These are phyloP conservation scores for Xylaria sp. DNA, from an alignment of 2,329 filamentous ascomycete genomes.

Conservation along the genomic window DNA sequence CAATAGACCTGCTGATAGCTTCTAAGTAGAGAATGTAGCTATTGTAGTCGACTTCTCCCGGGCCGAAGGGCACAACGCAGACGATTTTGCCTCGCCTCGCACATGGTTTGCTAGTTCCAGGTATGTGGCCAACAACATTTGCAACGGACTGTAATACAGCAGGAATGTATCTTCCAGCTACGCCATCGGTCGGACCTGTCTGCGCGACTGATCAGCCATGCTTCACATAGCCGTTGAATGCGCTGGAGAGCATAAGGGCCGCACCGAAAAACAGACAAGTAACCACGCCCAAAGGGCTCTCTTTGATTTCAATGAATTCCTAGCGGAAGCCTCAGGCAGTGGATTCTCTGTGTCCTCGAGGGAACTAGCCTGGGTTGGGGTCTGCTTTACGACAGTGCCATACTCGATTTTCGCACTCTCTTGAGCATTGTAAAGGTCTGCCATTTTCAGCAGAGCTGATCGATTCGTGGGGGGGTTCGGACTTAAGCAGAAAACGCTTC, in stretches of 20 bases:
- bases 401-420: slow-evolving; percentile 16
- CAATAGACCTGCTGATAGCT: slow-evolving; percentile 32
- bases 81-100: slow-evolving; percentile 32
- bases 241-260: not conserved
- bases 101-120: slow-evolving; percentile 34
- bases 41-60: slow-evolving; percentile 35
- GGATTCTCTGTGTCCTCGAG: slow-evolving; percentile 14
- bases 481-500: too few relatives aligned
- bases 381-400: slow-evolving; percentile 16
- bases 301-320: slow-evolving; percentile 28
- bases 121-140: slow-evolving; percentile 35
- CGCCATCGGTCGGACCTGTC: slow-evolving; percentile 34
- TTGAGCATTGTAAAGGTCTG: too few relatives aligned
- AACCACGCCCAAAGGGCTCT: slow-evolving; percentile 35
- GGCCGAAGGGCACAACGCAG: slow-evolving; percentile 35
- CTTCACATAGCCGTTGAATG: not conserved
- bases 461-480: too few relatives aligned
- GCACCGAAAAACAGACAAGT: slow-evolving; percentile 35
- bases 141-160: slow-evolving; percentile 36
- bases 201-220: slow-evolving; percentile 8
- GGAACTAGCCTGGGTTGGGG: not conserved
- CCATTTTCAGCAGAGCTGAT: too few relatives aligned
- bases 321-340: slow-evolving; percentile 1
- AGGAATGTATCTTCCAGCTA: slow-evolving; percentile 33
- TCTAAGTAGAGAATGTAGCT: slow-evolving; percentile 36